Evolutionary conservation across 2,329 filamentous ascomycete genomes (phyloP), one percentile per base, ranked within the genome.

Genomic region (Epichloe scottii): DNA sequence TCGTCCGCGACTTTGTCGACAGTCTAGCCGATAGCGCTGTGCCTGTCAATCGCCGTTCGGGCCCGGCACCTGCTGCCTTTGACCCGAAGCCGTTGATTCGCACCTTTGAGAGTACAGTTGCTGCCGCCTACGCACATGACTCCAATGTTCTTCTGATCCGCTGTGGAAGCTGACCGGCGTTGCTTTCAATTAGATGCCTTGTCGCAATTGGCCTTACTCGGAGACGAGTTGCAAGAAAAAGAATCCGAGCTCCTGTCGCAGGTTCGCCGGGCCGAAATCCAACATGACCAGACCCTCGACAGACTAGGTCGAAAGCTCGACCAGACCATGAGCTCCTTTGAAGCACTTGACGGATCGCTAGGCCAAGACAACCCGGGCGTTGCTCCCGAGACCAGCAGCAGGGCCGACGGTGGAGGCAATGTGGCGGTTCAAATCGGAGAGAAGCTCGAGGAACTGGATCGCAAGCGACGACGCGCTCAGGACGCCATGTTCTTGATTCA

Each of bases 1-100:
- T 97, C 56, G 91, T 97, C 58, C 89, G 95, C 63, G 93, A 98
- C 71, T 98, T 98, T 65, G 84, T 98, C 60, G 94, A 98, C 66
- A 81, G 84, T 48, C 82, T 98, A 52, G 93, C 91, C 48, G 90
- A 97, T 56, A 86, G 77, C 59, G 87, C 89, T 21, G 79, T 89
- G 37, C 84, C 87, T n/a, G 74, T 77, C 21, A 87, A 84, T 62
- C 87, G 93, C 50, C 85, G 87, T 53, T 96, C 90, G 14, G 82
- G 79, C 7, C 76, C 79, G 56, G 74, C 72, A 63, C 75, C 77
- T 55, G 70, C 76, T 52, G 71, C 76, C 4, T 98, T 98, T 70
- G 93, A 98, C 62, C 89, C 93, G 0, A 98, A 98, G 69, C 94
- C 93, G 34, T 75, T 98, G 59, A 98, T 98, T 61, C 84, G 93